Conservation (phyloP, 1,139 yeast species). For the Scheffersomyces cryptocercus region DNA sequence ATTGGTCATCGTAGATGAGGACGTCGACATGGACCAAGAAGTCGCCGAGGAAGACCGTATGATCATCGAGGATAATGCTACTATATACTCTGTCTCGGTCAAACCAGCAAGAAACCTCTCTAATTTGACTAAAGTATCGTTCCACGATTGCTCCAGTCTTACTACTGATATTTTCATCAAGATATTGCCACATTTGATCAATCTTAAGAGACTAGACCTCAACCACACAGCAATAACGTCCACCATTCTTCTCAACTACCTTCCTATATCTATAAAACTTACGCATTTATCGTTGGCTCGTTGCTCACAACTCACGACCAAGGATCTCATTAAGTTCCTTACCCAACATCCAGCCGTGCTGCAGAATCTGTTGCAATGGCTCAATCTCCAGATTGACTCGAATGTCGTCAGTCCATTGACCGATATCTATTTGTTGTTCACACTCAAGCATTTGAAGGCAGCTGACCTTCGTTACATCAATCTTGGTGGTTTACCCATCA, state of each 20-base stretch:
- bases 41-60: conserved; percentile 9
- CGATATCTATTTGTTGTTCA: conserved; percentile 57
- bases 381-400: conserved; percentile 72
- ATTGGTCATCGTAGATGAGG: conserved; percentile 23
- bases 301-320: conserved; percentile 75
- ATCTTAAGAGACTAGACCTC: conserved; percentile 70
- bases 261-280: conserved; percentile 57
- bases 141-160: conserved; percentile 87
- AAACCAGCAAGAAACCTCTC: neutral
- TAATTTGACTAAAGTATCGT: conserved; percentile 58
- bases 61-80: neutral
- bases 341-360: conserved; percentile 71
- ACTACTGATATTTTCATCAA: conserved; percentile 56
- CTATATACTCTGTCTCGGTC: conserved; percentile 3
- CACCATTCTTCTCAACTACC: conserved; percentile 43
- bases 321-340: conserved; percentile 71
- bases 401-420: conserved; percentile 65
- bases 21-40: conserved; percentile 11
- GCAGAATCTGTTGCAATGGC: conserved; percentile 63
- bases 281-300: conserved; percentile 80
- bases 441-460: conserved; percentile 57
- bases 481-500: conserved; percentile 75
- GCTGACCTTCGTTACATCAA: conserved; percentile 57
- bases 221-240: conserved; percentile 79
- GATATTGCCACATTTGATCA: conserved; percentile 58